Percentiles rank a stretch among this genome's conserved stretches.
phyloP scores from a whole-genome alignment of 805 yeast genomes.

The Cyberlindnera bimundalis region DNA sequence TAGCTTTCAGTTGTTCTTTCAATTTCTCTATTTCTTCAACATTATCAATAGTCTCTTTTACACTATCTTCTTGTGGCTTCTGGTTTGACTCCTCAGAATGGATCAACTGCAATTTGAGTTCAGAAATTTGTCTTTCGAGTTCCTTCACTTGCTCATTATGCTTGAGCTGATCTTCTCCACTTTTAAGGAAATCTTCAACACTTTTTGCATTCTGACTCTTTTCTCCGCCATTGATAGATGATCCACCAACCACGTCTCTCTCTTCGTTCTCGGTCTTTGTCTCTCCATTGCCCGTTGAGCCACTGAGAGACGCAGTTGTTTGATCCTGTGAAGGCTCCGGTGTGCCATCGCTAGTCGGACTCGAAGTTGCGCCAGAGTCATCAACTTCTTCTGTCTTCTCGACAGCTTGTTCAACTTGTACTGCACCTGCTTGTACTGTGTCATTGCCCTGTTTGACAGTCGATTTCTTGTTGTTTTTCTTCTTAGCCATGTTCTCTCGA shows the following conservation, averaged over 20 bases:
- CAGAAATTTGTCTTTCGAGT: constrained; percentile 13
- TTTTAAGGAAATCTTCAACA: constrained; percentile 10
- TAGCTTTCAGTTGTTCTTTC: constrained; percentile 31
- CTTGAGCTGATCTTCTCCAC: constrained; percentile 3
- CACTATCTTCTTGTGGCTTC: constrained; percentile 3
- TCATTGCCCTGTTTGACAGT: constrained; percentile 3
- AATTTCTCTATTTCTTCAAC: constrained; percentile 19
- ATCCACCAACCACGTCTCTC: constrained; percentile 9
- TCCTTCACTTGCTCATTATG: constrained; percentile 5
- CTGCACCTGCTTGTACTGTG: too few relatives aligned
- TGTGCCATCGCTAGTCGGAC: constrained; percentile 9
- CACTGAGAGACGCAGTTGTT: constrained; percentile 8
- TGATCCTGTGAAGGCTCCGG: constrained; percentile 10
- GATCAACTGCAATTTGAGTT: constrained; percentile 14
- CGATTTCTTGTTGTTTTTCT: constrained; percentile 21
- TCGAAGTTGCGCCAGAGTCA: constrained; percentile 6
- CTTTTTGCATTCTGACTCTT: constrained; percentile 8
- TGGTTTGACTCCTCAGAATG: constrained; percentile 1
- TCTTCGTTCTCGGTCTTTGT: constrained; percentile 6
- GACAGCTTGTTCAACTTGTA: background rate
- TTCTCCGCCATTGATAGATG: constrained; percentile 6
- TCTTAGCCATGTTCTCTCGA: constrained; percentile 5
- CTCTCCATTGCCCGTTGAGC: constrained; percentile 9
- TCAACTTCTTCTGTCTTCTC: constrained; percentile 8
- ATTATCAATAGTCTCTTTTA: constrained; percentile 2